A percentile compares a stretch with the other conserved stretches of the same genome.
These are phyloP conservation scores for Paecilomyces sp. DNA, from an alignment of 2,329 filamentous ascomycete genomes.

Conservation along the genomic window DNA sequence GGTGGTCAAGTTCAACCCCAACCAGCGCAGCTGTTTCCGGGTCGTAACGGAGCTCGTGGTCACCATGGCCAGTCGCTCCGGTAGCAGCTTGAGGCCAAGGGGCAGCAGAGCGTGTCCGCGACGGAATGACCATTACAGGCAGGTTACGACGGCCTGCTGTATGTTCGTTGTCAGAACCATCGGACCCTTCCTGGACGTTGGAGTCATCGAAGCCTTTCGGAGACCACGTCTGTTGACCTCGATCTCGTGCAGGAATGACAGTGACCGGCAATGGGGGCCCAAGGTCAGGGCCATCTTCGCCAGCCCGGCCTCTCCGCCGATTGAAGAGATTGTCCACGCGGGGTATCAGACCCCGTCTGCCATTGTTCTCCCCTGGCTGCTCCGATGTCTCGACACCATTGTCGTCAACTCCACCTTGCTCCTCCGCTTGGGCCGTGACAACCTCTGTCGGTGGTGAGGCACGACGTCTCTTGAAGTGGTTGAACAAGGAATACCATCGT, in stretches of 20 bases:
- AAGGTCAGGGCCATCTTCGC: constrained; percentile 27
- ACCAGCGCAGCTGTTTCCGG: constrained; percentile 31
- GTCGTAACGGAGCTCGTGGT: constrained; percentile 29
- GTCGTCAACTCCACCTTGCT: constrained; percentile 21
- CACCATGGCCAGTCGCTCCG: constrained; percentile 13
- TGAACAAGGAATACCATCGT: constrained; percentile 46
- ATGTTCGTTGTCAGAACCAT: constrained; percentile 1
- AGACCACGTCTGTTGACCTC: constrained; percentile 49
- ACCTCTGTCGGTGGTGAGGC: constrained; percentile 55
- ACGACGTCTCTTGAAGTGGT: constrained; percentile 53
- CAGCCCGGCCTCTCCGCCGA: constrained; percentile 33
- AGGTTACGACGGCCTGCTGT: constrained; percentile 8
- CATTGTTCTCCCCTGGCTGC: constrained; percentile 36
- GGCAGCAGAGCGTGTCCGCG: constrained; percentile 46
- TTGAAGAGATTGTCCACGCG: constrained; percentile 41
- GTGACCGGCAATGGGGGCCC: constrained; percentile 48
- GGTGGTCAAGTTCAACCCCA: constrained; percentile 15
- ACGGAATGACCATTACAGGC: constrained; percentile 54
- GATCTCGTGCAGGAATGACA: constrained; percentile 53
- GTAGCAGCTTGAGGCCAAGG: constrained; percentile 46
- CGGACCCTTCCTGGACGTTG: constrained; percentile 12
- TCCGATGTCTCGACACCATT: constrained; percentile 11
- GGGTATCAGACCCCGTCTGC: constrained; percentile 37
- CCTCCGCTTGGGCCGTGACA: constrained; percentile 47
- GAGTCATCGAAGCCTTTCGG: constrained; percentile 30